Percentiles rank a stretch among this genome's conserved stretches.
phyloP scores from a whole-genome alignment of 2,329 filamentous ascomycete species.

The Elsinoe australis region DNA sequence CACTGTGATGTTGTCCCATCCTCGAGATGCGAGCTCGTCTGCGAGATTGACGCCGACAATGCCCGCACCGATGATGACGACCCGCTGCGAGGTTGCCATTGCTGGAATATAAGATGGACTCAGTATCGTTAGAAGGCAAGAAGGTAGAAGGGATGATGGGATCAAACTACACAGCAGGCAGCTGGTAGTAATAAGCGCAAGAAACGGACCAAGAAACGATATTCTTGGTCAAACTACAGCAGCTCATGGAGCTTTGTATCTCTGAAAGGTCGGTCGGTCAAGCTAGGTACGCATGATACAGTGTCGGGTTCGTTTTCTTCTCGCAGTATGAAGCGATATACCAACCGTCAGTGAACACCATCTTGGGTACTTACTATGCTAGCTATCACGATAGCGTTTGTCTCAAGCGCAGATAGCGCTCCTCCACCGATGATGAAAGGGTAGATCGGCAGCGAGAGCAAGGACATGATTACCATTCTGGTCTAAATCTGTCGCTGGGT shows the following conservation, averaged over 20 bases:
- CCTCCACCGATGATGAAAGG: not conserved
- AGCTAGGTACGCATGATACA: too few relatives aligned
- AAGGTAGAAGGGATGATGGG: too few relatives aligned
- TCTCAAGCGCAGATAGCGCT: not conserved
- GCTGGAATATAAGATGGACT: too few relatives aligned
- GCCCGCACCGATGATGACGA: slow-evolving; percentile 56
- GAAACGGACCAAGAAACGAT: too few relatives aligned
- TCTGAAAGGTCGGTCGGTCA: too few relatives aligned
- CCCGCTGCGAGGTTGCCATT: slow-evolving; percentile 32
- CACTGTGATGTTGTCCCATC: slow-evolving; percentile 58
- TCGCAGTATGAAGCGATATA: not conserved
- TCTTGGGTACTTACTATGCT: not conserved
- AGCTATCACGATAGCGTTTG: not conserved
- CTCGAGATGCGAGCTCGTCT: slow-evolving; percentile 54
- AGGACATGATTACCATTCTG: not conserved
- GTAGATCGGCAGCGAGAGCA: not conserved
- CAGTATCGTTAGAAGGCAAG: too few relatives aligned
- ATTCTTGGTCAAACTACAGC: too few relatives aligned
- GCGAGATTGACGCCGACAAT: slow-evolving; percentile 58
- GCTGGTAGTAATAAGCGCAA: too few relatives aligned
- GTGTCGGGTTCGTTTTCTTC: not conserved
- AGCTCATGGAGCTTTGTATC: too few relatives aligned
- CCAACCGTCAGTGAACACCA: not conserved
- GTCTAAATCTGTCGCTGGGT: not conserved
- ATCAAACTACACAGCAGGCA: too few relatives aligned